These are phyloP conservation scores for Candida palmyrensis DNA, from an alignment of 805 yeast genomes.

Conservation along the genomic window DNA sequence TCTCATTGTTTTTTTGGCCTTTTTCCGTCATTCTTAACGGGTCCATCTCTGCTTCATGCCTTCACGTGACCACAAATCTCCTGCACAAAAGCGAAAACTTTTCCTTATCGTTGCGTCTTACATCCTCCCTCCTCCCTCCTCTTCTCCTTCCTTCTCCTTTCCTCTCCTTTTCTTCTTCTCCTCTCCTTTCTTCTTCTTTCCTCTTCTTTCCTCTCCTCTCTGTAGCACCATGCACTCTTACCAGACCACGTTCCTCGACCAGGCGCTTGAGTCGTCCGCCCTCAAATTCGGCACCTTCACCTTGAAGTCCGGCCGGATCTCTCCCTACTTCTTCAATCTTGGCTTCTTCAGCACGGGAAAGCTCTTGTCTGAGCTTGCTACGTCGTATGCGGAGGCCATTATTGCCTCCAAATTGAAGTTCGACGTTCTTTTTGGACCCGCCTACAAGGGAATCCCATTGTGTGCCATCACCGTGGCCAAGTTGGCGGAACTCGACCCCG, in stretches of 20 bases:
- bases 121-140: background rate
- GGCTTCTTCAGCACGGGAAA: slow-evolving; percentile 86
- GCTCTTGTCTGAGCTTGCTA: slow-evolving; percentile 73
- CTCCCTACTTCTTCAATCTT: slow-evolving; percentile 95
- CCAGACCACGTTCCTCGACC: slow-evolving; percentile 67
- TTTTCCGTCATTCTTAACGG: no score
- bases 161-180: background rate
- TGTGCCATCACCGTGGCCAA: slow-evolving; percentile 92
- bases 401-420: slow-evolving; percentile 77
- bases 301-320: slow-evolving; percentile 83
- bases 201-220: slow-evolving; percentile 2
- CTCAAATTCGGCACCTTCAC: slow-evolving; percentile 86
- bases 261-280: slow-evolving; percentile 78
- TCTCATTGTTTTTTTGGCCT: no score
- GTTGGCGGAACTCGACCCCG: slow-evolving; percentile 85
- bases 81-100: background rate
- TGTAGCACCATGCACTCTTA: slow-evolving; percentile 33
- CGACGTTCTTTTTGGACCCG: slow-evolving; percentile 94
- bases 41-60: no score
- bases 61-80: background rate
- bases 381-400: slow-evolving; percentile 85
- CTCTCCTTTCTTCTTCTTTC: slow-evolving; percentile 2
- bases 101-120: no score
- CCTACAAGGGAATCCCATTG: slow-evolving; percentile 94
- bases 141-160: background rate